Conservation (phyloP, 257 asterid genomes). For the Penstemon eatonii region DNA sequence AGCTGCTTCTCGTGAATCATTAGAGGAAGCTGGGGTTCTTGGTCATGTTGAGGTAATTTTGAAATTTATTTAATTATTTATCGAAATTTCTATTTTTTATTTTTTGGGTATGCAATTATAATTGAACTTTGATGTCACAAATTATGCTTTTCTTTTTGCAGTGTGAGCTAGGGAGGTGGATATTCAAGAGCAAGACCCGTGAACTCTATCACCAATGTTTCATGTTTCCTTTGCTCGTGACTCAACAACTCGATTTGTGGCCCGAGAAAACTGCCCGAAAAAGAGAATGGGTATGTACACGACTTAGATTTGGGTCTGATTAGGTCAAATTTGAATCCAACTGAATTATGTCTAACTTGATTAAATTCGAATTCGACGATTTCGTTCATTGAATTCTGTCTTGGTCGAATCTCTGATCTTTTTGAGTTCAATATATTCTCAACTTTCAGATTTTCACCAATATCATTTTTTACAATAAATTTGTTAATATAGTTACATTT, state of each 20-base stretch:
- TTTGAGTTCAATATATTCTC: no score
- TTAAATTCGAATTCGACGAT: no score
- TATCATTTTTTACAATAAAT: no score
- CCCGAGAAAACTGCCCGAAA: conserved; percentile 55
- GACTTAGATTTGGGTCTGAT: no score
- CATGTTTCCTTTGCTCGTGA: conserved; percentile 77
- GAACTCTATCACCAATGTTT: conserved; percentile 58
- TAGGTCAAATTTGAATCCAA: no score
- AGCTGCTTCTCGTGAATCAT: conserved; percentile 77
- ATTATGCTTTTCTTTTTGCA: conserved; percentile 19
- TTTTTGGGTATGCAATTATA: not conserved
- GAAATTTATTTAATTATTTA: not conserved
- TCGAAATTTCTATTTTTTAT: not conserved
- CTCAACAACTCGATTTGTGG: conserved; percentile 69
- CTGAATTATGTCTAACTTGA: no score
- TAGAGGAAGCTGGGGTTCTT: conserved; percentile 84
- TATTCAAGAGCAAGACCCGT: conserved; percentile 73
- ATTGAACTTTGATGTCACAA: not conserved
- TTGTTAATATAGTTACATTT: no score
- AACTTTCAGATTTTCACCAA: no score
- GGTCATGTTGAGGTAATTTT: conserved; percentile 62
- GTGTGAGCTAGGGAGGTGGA: conserved; percentile 72
- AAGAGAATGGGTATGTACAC: conserved; percentile 56
- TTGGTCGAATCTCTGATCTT: no score
- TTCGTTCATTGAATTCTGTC: no score